Evolutionary conservation across 2,329 filamentous ascomycete genomes (phyloP).

Genomic region (Zasmidium citrigriseum): DNA sequence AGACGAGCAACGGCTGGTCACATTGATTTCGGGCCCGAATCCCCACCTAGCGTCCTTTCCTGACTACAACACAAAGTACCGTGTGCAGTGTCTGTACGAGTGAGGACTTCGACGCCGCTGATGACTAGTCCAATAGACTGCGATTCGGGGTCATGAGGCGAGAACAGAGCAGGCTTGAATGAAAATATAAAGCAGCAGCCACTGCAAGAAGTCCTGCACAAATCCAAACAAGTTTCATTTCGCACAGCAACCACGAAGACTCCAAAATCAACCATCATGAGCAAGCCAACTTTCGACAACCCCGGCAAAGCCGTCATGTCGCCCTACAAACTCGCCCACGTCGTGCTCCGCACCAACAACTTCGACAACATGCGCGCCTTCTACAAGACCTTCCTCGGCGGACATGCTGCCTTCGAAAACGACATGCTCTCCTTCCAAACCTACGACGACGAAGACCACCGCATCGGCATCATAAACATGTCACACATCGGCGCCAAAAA

Average conservation of each 20-base stretch:
- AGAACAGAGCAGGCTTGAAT: too few species aligned
- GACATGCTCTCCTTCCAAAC: conserved; percentile 24
- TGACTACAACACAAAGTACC: too few species aligned
- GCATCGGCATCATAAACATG: conserved; percentile 24
- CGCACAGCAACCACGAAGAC: neutral
- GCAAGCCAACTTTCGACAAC: conserved; percentile 9
- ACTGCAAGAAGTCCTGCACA: too few species aligned
- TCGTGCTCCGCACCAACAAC: conserved; percentile 30
- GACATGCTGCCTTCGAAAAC: conserved; percentile 16
- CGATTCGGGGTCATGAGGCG: too few species aligned
- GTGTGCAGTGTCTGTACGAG: too few species aligned
- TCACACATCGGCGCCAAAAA: conserved; percentile 16
- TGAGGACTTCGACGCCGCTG: too few species aligned
- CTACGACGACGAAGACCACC: conserved; percentile 33
- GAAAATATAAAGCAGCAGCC: too few species aligned
- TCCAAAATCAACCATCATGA: neutral
- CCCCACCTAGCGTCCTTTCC: too few species aligned
- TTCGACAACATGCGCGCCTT: conserved; percentile 25
- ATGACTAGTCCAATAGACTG: too few species aligned
- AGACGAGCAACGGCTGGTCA: too few species aligned
- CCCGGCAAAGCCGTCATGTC: conserved; percentile 16
- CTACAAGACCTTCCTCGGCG: conserved; percentile 31
- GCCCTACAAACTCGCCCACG: conserved; percentile 27
- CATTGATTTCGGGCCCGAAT: too few species aligned
- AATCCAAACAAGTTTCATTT: too few species aligned